These are phyloP conservation scores for Sphaerulina vaccinii DNA, from an alignment of 2,329 filamentous ascomycete genomes.

Conservation along the genomic window DNA sequence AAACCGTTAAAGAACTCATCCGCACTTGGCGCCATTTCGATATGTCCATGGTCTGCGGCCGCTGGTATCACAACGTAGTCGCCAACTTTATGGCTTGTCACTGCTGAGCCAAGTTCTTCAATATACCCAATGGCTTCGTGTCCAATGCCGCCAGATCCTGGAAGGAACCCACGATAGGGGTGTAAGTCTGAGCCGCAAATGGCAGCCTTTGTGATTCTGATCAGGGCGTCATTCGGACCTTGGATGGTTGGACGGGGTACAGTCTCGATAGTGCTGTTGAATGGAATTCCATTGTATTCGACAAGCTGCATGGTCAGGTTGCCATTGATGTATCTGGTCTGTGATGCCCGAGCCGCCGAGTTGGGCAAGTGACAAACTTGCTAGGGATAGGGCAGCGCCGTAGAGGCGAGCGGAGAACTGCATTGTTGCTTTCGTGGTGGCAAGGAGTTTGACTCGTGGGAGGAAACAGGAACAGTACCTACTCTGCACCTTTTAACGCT, in stretches of 20 bases:
- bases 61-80: slow-evolving; percentile 21
- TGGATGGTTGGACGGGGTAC: slow-evolving; percentile 28
- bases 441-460: too few species aligned
- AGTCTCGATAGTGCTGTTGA: slow-evolving; percentile 30
- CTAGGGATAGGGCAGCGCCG: too few species aligned
- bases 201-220: slow-evolving; percentile 16
- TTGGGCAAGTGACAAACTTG: too few species aligned
- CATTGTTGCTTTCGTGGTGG: too few species aligned
- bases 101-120: background rate
- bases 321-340: too few species aligned
- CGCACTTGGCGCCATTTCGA: background rate
- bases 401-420: too few species aligned
- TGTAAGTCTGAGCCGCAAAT: slow-evolving; percentile 24
- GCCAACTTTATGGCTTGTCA: background rate
- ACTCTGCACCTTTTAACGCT: too few species aligned
- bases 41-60: background rate
- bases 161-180: slow-evolving; percentile 20
- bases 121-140: background rate
- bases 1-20: too few species aligned
- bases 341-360: too few species aligned
- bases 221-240: slow-evolving; percentile 20
- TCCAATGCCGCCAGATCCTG: background rate
- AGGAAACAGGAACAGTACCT: too few species aligned
- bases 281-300: slow-evolving; percentile 31
- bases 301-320: slow-evolving; percentile 37